Evolutionary conservation across 352 stramenopile genomes (phyloP), one percentile per base, ranked within the genome.

Genomic region (Globisporangium yorkense): DNA sequence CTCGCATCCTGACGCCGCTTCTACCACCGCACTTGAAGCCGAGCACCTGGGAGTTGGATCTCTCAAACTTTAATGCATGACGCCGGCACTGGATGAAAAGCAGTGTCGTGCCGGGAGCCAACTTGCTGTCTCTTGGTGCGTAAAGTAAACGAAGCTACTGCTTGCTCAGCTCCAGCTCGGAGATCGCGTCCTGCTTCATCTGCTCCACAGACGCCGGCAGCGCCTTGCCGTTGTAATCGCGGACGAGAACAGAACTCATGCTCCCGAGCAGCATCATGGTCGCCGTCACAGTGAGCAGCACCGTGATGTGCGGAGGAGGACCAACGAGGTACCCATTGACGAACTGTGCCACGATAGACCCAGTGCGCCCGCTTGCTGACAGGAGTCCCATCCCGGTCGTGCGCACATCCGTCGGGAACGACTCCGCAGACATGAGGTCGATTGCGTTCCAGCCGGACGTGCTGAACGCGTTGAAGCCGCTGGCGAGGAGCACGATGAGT

Each of bases 381-480:
- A 96, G 82, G 29, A 96, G 61, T 0, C 89, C 89, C 85, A 97
- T 96, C 0, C 87, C 92, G 10, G 87, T 96, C 37, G 84, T 95
- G 63, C 92, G 77, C 12, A 97, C 79, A 20, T 84, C 63, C 0
- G 90, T 97, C 16, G 92, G 92, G 66, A 97, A 98, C 0, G 91
- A 88, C 63, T 98, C 89, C 40, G 83, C 73, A 21, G 87, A 94
- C 72, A 97, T 84, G 41, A 94, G 77, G 62, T 97, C 92, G 52
- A 92, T 92, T 0, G 89, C 77, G 65, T 97, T 98, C 92, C 92
- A 98, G 8, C 80, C 82, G 0, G 80, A 74, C 27, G 92, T 95
- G n/a, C 77, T 93, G 61, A 96, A 96, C 18, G 87, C 87, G 65
- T 98, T 96, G 79, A 97, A 97, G 16, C 80, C 64, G 60, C 88